phyloP scores from a whole-genome alignment of 768 basidiomycete species.

The Lactarius hatsudake region DNA sequence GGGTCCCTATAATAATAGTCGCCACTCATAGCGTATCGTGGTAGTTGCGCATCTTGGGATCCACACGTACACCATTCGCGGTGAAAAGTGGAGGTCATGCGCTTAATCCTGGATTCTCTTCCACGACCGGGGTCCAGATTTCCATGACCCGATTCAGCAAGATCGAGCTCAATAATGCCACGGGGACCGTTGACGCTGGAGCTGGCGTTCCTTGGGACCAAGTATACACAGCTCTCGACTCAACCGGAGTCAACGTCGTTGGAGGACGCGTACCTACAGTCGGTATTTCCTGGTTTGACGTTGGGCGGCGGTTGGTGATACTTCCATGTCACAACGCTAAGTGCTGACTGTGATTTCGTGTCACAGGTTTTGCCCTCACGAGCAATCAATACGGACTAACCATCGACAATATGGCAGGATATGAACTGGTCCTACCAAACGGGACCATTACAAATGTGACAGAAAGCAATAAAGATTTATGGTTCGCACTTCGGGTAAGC shows the following conservation, averaged over 20 bases:
- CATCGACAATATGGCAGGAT: constrained; percentile 34
- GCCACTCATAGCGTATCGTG: not conserved
- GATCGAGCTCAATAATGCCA: not conserved
- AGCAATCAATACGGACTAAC: not conserved
- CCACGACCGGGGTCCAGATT: constrained; percentile 32
- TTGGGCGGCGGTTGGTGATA: not conserved
- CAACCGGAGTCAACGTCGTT: constrained; percentile 27
- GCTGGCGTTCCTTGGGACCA: constrained; percentile 32
- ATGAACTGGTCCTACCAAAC: constrained; percentile 34
- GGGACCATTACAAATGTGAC: constrained; percentile 25
- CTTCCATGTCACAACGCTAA: not conserved
- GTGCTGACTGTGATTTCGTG: not conserved
- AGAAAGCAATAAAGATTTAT: not conserved
- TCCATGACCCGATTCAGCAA: constrained; percentile 29
- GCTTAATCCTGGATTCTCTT: constrained; percentile 29
- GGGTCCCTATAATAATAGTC: no score
- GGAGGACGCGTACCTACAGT: constrained; percentile 29
- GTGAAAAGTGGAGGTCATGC: constrained; percentile 27
- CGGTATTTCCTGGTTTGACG: constrained; percentile 29
- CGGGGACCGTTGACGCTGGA: constrained; percentile 24
- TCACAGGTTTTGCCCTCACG: not conserved
- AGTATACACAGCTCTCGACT: constrained; percentile 25
- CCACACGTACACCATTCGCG: not conserved
- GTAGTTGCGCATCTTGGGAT: constrained; percentile 23
- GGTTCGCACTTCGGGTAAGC: constrained; percentile 23